phyloP scores from a whole-genome alignment of 768 basidiomycete species.

The Trametes maxima region DNA sequence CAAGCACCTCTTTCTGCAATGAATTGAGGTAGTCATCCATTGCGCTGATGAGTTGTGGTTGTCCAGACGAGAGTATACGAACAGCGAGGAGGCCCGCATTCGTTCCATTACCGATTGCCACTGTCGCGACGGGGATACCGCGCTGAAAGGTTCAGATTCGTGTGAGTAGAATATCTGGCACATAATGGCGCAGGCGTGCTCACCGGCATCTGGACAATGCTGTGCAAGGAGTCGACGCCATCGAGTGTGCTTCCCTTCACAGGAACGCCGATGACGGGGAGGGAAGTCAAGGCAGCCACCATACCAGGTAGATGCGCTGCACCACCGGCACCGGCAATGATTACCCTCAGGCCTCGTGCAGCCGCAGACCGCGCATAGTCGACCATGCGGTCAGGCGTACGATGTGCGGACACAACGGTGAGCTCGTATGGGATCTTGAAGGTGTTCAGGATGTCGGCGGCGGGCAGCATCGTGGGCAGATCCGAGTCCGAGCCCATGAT shows the following conservation, averaged over 20 bases:
- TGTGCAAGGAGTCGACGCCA: conserved; percentile 95
- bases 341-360: conserved; percentile 62
- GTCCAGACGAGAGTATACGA: conserved; percentile 80
- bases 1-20: conserved; percentile 75
- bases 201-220: conserved; percentile 99
- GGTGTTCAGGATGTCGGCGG: conserved; percentile 79
- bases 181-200: conserved; percentile 34
- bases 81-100: conserved; percentile 93
- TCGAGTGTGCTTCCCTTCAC: conserved; percentile 93
- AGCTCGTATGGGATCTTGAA: conserved; percentile 90
- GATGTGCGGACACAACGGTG: conserved; percentile 94
- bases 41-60: conserved; percentile 60
- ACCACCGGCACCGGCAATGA: conserved; percentile 98
- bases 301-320: conserved; percentile 98
- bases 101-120: conserved; percentile 93
- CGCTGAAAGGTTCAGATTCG: conserved; percentile 51
- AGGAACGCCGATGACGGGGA: conserved; percentile 96
- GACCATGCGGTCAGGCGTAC: conserved; percentile 86
- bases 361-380: conserved; percentile 79
- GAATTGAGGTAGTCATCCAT: conserved; percentile 76
- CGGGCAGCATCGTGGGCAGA: conserved; percentile 89
- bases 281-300: conserved; percentile 91
- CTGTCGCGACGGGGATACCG: conserved; percentile 95
- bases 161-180: background rate
- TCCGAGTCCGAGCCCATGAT: conserved; percentile 99